These are phyloP conservation scores for Phaeosphaeriaceae sp. DNA, from an alignment of 2,329 filamentous ascomycete genomes.

Conservation along the genomic window DNA sequence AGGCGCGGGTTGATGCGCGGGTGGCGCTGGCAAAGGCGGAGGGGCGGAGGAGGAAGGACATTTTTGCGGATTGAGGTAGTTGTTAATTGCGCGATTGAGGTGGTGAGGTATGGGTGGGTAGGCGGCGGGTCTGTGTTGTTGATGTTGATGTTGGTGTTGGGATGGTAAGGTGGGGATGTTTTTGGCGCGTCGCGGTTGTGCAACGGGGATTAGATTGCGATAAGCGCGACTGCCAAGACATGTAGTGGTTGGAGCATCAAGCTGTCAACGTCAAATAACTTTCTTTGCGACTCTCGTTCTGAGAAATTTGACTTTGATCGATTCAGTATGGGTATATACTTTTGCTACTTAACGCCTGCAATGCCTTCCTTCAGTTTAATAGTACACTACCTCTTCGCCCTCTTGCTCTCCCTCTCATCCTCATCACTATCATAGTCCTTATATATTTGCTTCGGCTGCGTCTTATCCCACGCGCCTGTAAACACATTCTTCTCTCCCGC, in stretches of 20 bases:
- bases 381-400: conserved; percentile 26
- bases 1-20: conserved; percentile 68
- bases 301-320: neutral
- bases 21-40: conserved; percentile 59
- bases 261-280: no score
- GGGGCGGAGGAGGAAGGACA: conserved; percentile 30
- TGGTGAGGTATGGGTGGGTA: neutral
- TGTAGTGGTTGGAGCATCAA: neutral
- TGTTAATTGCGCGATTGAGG: no score
- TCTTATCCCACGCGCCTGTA: conserved; percentile 90
- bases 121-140: conserved; percentile 4
- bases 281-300: neutral
- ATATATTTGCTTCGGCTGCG: conserved; percentile 91
- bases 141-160: conserved; percentile 7
- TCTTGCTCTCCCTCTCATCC: conserved; percentile 72
- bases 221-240: conserved; percentile 9
- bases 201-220: conserved; percentile 12
- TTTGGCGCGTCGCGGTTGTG: conserved; percentile 23
- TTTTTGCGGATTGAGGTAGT: conserved; percentile 18
- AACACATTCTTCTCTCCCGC: conserved; percentile 93
- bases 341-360: neutral
- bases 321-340: conserved; percentile 13
- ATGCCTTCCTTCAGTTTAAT: neutral
- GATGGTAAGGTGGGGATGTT: conserved; percentile 7
- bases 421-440: conserved; percentile 89